Base-by-base conservation (phyloP, 1,284 basidiomycete genomes). In the Puccinia horiana region DNA sequence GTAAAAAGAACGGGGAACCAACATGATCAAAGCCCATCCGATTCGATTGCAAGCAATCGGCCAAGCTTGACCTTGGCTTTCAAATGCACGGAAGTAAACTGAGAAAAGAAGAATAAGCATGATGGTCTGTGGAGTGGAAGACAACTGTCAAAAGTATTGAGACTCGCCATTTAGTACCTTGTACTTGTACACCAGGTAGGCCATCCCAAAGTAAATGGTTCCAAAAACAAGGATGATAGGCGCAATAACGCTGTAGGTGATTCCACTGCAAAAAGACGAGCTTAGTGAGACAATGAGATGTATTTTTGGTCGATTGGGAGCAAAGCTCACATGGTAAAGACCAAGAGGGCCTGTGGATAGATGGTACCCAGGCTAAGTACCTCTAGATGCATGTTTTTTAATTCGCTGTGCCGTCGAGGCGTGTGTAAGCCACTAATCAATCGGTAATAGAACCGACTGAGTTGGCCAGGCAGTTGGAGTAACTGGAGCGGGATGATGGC, bases 111-210 rank as follows among this genome's bases (percentile, higher is more conserved):
- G 44, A 37, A 49, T 37, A 35, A 65, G n/a, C 1, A 47, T 63
- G 5, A 61, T 23, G 2, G 4, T 35, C 37, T 35, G 42, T 42
- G 14, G 63, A 23, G 37, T n/a, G 35, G 37, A 67, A 42, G 58
- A 37, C 5, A 12, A n/a, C 70, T 23, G 29, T 29, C n/a, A 29
- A 29, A 58, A 23, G 23, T 9, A 61, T 20, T 11, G 14, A 14
- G 26, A 77, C 76, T 69, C 44, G 81, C 83, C 83, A 81, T 86
- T 86, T 35, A 87, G 83, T n/a, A 87, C 83, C 84, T 87, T 86
- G 83, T 87, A 87, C 85, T 87, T 87, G 84, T 85, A 85, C 40
- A 87, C 86, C n/a, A 86, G 74, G 74, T 87, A 87, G 0, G 84
- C 85, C 40, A 86, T 83, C 11, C 84, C 86, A 83, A 87, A 87